phyloP scores from a whole-genome alignment of 202 grass and related monocot genomes.

The Digitaria exilis region DNA sequence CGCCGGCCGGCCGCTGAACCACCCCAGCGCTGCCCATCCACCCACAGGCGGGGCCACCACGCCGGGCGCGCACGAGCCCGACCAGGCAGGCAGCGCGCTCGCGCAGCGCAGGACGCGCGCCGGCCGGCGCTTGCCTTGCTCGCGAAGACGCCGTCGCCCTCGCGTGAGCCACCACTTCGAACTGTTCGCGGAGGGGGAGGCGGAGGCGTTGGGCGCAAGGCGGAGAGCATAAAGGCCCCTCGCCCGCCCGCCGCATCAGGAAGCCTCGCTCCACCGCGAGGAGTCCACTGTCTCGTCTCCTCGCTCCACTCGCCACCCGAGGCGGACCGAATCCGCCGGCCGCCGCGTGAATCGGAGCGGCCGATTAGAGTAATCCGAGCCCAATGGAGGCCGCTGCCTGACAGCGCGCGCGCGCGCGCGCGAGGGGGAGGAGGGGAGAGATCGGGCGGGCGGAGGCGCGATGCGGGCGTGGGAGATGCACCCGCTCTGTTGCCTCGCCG shows the following conservation, averaged over 20 bases:
- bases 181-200: neutral
- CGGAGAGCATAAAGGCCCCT: conserved; percentile 29
- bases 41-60: conserved; percentile 27
- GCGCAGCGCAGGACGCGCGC: neutral
- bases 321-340: conserved; percentile 27
- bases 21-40: neutral
- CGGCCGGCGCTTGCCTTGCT: conserved; percentile 17
- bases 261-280: neutral
- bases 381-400: conserved; percentile 15
- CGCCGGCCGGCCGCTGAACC: neutral
- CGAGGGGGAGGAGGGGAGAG: too few relatives aligned
- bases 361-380: conserved; percentile 19
- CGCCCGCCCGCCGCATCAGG: neutral
- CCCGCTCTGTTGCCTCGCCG: conserved; percentile 77
- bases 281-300: conserved; percentile 11
- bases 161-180: neutral
- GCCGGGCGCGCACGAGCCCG: neutral
- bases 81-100: neutral
- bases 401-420: neutral
- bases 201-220: conserved; percentile 42
- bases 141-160: conserved; percentile 9
- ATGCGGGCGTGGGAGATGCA: conserved; percentile 73
- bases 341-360: conserved; percentile 32
- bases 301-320: conserved; percentile 12
- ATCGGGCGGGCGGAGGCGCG: neutral